Evolutionary conservation across 2,329 filamentous ascomycete species (phyloP).

Genomic region (Xylaria sp.): DNA sequence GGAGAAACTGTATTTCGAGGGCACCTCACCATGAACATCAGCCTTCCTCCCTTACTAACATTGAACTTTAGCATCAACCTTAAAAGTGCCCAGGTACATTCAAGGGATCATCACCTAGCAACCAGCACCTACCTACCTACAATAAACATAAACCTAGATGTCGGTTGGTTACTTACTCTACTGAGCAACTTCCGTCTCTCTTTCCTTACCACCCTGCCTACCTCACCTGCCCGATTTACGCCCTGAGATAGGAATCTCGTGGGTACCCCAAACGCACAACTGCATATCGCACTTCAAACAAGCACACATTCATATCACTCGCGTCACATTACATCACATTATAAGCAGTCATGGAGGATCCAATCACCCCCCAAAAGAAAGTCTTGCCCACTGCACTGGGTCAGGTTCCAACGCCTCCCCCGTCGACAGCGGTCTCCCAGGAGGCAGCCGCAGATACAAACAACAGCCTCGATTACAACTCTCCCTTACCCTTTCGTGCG

Average conservation of each 20-base stretch:
- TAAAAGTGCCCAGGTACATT: neutral
- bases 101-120: too few relatives aligned
- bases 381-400: neutral
- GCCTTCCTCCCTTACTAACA: neutral
- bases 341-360: conserved; percentile 15
- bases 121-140: too few relatives aligned
- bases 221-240: neutral
- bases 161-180: neutral
- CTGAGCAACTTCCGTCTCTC: neutral
- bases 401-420: conserved; percentile 9
- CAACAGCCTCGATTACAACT: too few relatives aligned
- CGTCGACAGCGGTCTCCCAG: neutral
- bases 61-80: neutral
- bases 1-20: neutral
- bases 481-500: neutral
- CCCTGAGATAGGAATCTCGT: neutral
- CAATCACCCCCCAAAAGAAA: conserved; percentile 17
- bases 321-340: neutral
- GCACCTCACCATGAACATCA: neutral
- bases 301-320: neutral
- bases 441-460: neutral
- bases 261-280: neutral
- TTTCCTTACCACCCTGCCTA: neutral
- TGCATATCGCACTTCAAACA: neutral
- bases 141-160: too few relatives aligned